phyloP scores from a whole-genome alignment of 2,329 filamentous ascomycete species.

The Talaromyces pinophilus region DNA sequence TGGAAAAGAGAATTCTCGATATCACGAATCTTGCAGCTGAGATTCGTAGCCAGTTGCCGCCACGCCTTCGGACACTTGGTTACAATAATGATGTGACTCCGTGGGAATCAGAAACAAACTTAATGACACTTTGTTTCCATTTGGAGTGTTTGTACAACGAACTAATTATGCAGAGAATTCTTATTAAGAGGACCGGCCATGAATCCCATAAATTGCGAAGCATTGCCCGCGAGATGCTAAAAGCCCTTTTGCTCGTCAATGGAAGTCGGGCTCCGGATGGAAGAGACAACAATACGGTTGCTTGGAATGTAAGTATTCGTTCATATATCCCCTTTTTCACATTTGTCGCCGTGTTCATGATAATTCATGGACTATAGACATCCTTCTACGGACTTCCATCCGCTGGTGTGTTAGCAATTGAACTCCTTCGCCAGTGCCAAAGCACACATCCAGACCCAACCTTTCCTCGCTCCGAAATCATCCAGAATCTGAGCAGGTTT shows the following conservation, averaged over 20 bases:
- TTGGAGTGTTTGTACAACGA: conserved; percentile 32
- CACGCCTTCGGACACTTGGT: not conserved
- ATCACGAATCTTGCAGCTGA: conserved; percentile 8
- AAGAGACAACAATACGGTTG: conserved; percentile 23
- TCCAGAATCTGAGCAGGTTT: conserved; percentile 34
- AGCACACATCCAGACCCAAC: conserved; percentile 18
- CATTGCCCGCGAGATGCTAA: conserved; percentile 30
- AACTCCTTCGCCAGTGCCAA: conserved; percentile 29
- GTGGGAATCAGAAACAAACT: not conserved
- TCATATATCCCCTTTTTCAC: not conserved
- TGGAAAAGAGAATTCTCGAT: conserved; percentile 13
- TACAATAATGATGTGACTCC: not conserved
- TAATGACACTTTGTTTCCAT: conserved; percentile 21
- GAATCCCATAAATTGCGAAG: conserved; percentile 27
- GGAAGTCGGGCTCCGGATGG: conserved; percentile 23
- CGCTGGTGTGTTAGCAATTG: conserved; percentile 33
- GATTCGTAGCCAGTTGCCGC: conserved; percentile 13
- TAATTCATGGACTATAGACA: conserved; percentile 12
- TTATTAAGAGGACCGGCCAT: conserved; percentile 27
- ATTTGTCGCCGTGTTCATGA: no score
- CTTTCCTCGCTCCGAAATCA: conserved; percentile 32
- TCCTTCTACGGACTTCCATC: conserved; percentile 31
- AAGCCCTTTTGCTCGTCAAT: conserved; percentile 24
- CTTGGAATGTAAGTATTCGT: conserved; percentile 24
- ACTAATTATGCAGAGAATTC: conserved; percentile 29